Base-by-base conservation (phyloP, 768 basidiomycete species). In the Suillus clintonianus region DNA sequence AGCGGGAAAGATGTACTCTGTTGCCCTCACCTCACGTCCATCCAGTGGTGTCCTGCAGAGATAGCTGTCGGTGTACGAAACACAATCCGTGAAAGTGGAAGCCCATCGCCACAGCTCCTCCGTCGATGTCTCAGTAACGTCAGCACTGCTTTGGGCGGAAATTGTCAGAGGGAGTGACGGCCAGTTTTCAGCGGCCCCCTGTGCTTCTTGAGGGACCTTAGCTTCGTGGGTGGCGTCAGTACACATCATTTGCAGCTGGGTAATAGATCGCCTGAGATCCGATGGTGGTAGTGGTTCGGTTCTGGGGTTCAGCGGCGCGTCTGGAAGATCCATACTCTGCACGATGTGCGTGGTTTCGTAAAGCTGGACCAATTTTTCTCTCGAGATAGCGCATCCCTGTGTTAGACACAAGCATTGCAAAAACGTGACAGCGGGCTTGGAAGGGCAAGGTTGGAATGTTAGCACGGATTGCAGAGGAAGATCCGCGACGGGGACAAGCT, bases 381-480 rank as follows among this genome's bases (percentile, higher is more conserved):
- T 79, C 64, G 79, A 72, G 61, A 88, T 72, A 58, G 73, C 63
- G 62, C 78, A 80, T 4, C 89, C 87, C 72, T 91, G 88, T 4
- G 78, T 79, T 24, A 79, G 77, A 65, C 87, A 87, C 57, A 94
- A 68, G 30, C 80, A 80, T 73, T 89, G 82, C 37, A 97, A 85
- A 76, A 91, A 95, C 9, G 88, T 87, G 17, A 79, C 81, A 24
- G 88, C 86, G 43, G 89, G 75, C 22, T 76, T 65, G 8, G 84
- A 68, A 30, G 82, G 77, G 71, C 88, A 86, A 61, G 90, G 82
- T 60, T 80, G 68, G 74, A 97, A 97, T 19, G 76, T 72, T 58
- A 96, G 81, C 30, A 85, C 84, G 0, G 80, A 81, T 73, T 97
- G 95, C 22, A 96, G 74, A 8, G 95, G 91, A 43, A 99, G 85